Evolutionary conservation across 23 red algal species (phyloP).

Genomic region (Gracilariopsis chorda): DNA sequence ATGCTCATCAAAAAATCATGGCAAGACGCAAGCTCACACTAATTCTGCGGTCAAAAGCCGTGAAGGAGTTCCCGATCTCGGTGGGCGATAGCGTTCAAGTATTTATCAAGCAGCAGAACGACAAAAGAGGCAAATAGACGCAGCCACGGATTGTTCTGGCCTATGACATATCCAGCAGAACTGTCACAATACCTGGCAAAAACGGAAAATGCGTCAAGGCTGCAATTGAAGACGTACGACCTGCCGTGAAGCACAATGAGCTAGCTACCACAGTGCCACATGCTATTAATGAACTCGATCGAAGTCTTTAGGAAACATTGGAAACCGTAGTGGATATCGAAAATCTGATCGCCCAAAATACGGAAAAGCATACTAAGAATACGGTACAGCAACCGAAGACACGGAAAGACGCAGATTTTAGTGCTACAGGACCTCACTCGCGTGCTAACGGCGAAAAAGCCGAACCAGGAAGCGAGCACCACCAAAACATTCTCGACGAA

Average conservation of each 20-base stretch:
- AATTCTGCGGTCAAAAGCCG: background rate
- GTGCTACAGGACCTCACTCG: too few species aligned
- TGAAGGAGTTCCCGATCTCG: background rate
- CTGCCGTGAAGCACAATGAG: background rate
- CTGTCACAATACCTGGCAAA: background rate
- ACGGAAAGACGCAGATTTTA: too few species aligned
- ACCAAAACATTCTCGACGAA: too few species aligned
- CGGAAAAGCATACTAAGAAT: too few species aligned
- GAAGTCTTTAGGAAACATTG: background rate
- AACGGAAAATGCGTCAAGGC: background rate
- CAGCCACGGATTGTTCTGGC: background rate
- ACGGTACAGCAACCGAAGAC: too few species aligned
- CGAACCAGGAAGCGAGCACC: too few species aligned
- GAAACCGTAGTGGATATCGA: too few species aligned
- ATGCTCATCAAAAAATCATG: background rate
- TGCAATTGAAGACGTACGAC: conserved; percentile 21
- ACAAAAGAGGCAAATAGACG: conserved; percentile 17
- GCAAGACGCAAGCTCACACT: background rate
- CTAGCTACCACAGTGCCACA: background rate
- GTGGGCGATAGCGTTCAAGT: conserved; percentile 3
- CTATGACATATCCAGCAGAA: background rate
- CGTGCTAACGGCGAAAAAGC: too few species aligned
- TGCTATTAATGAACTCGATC: background rate
- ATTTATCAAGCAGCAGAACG: conserved; percentile 7
- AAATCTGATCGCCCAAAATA: too few species aligned